Conservation (phyloP, 2,329 filamentous ascomycete genomes). For the Stagonosporopsis rhizophila region DNA sequence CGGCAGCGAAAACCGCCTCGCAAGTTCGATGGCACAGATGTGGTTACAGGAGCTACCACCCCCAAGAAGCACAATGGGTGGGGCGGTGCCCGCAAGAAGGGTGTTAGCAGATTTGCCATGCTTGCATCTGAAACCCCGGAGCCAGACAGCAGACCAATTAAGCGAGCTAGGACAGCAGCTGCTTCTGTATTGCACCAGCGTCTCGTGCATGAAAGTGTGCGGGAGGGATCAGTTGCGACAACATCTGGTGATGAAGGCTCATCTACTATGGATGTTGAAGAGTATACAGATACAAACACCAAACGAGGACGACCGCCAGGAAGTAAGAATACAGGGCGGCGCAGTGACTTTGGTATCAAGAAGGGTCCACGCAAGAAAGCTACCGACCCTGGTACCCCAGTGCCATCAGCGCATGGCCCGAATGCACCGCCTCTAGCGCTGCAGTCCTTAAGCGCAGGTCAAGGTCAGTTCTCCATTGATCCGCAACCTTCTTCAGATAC, state of each 20-base stretch:
- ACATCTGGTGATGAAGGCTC: slow-evolving; percentile 48
- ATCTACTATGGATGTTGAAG: slow-evolving; percentile 41
- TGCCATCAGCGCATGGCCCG: slow-evolving; percentile 30
- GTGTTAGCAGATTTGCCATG: slow-evolving; percentile 43
- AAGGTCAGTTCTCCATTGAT: slow-evolving; percentile 48
- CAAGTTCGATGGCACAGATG: slow-evolving; percentile 44
- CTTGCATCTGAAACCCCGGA: slow-evolving; percentile 46
- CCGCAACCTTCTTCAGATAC: slow-evolving; percentile 32
- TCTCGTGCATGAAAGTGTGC: slow-evolving; percentile 53
- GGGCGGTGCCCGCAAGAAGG: slow-evolving; percentile 49
- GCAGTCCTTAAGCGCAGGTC: slow-evolving; percentile 48
- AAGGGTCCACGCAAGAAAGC: slow-evolving; percentile 55
- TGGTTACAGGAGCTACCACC: slow-evolving; percentile 39
- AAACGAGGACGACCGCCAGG: slow-evolving; percentile 51
- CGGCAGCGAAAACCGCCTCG: slow-evolving; percentile 46
- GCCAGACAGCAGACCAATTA: slow-evolving; percentile 40
- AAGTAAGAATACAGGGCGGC: slow-evolving; percentile 55
- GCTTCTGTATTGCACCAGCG: slow-evolving; percentile 49
- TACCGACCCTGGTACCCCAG: slow-evolving; percentile 30
- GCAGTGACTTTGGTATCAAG: slow-evolving; percentile 58
- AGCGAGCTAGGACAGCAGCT: slow-evolving; percentile 38
- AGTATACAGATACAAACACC: slow-evolving; percentile 29
- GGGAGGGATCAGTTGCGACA: slow-evolving; percentile 50
- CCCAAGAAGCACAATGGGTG: slow-evolving; percentile 46
- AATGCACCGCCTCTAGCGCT: slow-evolving; percentile 39